phyloP scores from a whole-genome alignment of 805 yeast genomes.

The Metschnikowia henanensis region DNA sequence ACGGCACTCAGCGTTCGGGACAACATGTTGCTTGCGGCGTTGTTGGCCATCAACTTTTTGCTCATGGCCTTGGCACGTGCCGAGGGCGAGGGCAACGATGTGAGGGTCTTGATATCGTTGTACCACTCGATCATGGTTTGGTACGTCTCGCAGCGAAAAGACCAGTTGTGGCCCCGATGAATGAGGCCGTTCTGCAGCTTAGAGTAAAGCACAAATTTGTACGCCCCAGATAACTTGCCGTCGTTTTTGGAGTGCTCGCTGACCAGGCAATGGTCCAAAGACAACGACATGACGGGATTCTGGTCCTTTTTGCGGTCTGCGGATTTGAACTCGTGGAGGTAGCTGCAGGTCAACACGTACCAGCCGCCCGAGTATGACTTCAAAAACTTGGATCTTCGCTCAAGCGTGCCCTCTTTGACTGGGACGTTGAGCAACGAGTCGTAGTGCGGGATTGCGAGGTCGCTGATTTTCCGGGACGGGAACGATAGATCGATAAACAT shows the following conservation, averaged over 20 bases:
- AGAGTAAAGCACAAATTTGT: slow-evolving; percentile 78
- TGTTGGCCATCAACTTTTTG: slow-evolving; percentile 22
- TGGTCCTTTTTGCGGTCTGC: slow-evolving; percentile 80
- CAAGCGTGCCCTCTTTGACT: slow-evolving; percentile 77
- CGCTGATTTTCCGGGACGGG: slow-evolving; percentile 39
- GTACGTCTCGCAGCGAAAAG: slow-evolving; percentile 87
- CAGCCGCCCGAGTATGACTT: slow-evolving; percentile 90
- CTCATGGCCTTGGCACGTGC: slow-evolving; percentile 49
- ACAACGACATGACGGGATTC: slow-evolving; percentile 77
- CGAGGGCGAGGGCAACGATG: slow-evolving; percentile 59
- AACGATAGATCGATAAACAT: slow-evolving; percentile 42
- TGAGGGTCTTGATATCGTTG: slow-evolving; percentile 68
- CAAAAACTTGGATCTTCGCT: slow-evolving; percentile 86
- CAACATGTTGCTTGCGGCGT: slow-evolving; percentile 9
- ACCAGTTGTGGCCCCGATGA: slow-evolving; percentile 87
- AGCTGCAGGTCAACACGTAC: slow-evolving; percentile 88
- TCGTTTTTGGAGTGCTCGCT: slow-evolving; percentile 81
- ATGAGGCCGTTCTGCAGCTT: slow-evolving; percentile 70
- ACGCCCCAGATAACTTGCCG: slow-evolving; percentile 51
- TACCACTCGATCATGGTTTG: slow-evolving; percentile 84
- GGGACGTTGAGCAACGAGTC: slow-evolving; percentile 63
- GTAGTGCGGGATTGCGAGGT: slow-evolving; percentile 65
- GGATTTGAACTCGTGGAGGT: slow-evolving; percentile 86
- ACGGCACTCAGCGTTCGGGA: slow-evolving; percentile 16
- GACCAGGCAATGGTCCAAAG: slow-evolving; percentile 76